phyloP scores from a whole-genome alignment of 129 eudicot species.

The Flaveria sonorensis region DNA sequence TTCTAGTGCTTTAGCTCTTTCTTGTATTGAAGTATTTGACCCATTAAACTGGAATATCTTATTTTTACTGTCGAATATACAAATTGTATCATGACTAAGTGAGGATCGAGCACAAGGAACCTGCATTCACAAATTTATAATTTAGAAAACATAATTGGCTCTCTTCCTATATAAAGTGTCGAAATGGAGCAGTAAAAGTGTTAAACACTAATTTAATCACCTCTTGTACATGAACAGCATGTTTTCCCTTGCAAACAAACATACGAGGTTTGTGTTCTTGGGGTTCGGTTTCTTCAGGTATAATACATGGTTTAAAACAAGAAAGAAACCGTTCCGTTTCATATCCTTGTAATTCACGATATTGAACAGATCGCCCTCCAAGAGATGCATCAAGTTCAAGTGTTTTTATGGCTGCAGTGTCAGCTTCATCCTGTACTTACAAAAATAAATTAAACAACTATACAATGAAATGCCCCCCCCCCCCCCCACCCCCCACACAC shows the following conservation, averaged over 20 bases:
- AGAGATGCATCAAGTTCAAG: slow-evolving; percentile 74
- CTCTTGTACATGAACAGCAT: slow-evolving; percentile 89
- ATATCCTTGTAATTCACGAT: slow-evolving; percentile 81
- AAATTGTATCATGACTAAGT: slow-evolving; percentile 80
- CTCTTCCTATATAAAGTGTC: slow-evolving; percentile 26
- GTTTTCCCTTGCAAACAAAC: slow-evolving; percentile 77
- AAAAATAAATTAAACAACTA: not conserved
- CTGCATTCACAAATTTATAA: slow-evolving; percentile 39
- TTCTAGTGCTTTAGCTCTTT: slow-evolving; percentile 93
- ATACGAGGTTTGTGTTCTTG: slow-evolving; percentile 68
- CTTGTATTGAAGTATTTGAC: slow-evolving; percentile 82
- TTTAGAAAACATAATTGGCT: not conserved
- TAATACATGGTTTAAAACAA: slow-evolving; percentile 77
- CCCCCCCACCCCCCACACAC: not conserved
- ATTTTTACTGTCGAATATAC: slow-evolving; percentile 64
- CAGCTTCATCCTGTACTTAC: slow-evolving; percentile 30
- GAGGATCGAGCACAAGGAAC: slow-evolving; percentile 88
- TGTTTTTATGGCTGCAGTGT: slow-evolving; percentile 40
- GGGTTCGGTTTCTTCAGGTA: slow-evolving; percentile 58
- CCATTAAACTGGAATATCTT: slow-evolving; percentile 91
- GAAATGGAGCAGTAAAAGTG: not conserved
- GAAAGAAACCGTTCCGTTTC: slow-evolving; percentile 82
- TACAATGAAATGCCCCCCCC: too few relatives aligned
- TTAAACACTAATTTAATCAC: slow-evolving; percentile 38
- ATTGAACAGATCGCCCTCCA: slow-evolving; percentile 78